Evolutionary conservation across 805 yeast species (phyloP).

Genomic region (Teunomyces funiuensis): DNA sequence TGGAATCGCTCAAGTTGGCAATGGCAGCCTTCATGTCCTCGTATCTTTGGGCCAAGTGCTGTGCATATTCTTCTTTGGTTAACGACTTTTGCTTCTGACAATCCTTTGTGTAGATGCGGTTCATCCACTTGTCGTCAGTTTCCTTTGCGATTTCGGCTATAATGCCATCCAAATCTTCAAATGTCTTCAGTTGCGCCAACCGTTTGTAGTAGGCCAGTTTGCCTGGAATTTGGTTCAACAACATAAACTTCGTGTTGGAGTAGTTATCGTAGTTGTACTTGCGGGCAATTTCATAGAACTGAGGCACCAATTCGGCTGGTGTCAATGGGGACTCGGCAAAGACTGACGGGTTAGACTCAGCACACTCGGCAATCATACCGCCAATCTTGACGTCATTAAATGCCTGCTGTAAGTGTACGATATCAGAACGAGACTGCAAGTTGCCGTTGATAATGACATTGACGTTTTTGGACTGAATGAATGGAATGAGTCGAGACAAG

Average conservation of each 20-base stretch:
- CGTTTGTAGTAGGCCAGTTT: conserved; percentile 58
- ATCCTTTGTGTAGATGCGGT: conserved; percentile 28
- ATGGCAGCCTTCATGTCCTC: conserved; percentile 9
- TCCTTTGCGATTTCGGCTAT: conserved; percentile 34
- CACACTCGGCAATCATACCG: conserved; percentile 91
- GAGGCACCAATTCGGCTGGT: conserved; percentile 56
- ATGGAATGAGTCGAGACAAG: conserved; percentile 56
- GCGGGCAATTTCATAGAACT: conserved; percentile 55
- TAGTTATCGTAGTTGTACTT: conserved; percentile 55
- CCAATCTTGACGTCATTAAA: conserved; percentile 63
- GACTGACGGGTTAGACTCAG: conserved; percentile 83
- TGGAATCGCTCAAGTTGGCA: conserved; percentile 2
- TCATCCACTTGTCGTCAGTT: conserved; percentile 24
- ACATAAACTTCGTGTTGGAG: conserved; percentile 76
- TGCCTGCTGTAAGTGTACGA: conserved; percentile 46
- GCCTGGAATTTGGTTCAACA: conserved; percentile 78
- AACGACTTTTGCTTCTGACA: conserved; percentile 31
- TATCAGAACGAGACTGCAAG: conserved; percentile 55
- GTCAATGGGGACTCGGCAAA: conserved; percentile 49
- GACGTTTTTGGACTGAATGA: conserved; percentile 62
- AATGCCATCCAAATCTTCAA: conserved; percentile 46
- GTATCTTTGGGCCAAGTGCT: conserved; percentile 9
- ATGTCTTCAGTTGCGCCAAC: conserved; percentile 55
- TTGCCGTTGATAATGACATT: conserved; percentile 84
- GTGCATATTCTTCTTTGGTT: conserved; percentile 14